Evolutionary conservation across 2,329 filamentous ascomycete genomes (phyloP).

Genomic region (Apiospora aurea): DNA sequence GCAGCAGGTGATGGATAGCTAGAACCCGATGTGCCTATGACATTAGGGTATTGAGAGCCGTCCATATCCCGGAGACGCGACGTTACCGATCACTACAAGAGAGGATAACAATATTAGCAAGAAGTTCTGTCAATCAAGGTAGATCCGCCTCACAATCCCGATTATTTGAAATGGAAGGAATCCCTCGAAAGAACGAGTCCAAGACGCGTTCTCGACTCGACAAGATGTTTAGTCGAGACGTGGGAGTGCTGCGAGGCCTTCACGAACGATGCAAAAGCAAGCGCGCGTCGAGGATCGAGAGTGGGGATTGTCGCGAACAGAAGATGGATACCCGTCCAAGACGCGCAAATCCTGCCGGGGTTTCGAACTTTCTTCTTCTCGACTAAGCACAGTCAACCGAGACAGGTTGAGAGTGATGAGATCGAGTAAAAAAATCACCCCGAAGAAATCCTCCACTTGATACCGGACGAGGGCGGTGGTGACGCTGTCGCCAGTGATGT

Average conservation of each 20-base stretch:
- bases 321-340: conserved; percentile 17
- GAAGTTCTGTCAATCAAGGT: neutral
- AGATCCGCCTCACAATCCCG: conserved; percentile 22
- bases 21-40: conserved; percentile 61
- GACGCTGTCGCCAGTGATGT: conserved; percentile 26
- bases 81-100: conserved; percentile 31
- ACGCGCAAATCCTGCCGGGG: conserved; percentile 6
- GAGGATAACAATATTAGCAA: conserved; percentile 32
- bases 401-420: conserved; percentile 4
- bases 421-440: conserved; percentile 20
- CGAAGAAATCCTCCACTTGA: conserved; percentile 28
- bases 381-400: conserved; percentile 2
- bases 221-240: conserved; percentile 1
- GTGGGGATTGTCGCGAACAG: conserved; percentile 24
- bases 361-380: conserved; percentile 12
- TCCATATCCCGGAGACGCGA: conserved; percentile 56
- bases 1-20: conserved; percentile 60
- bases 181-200: conserved; percentile 1
- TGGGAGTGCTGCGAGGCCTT: conserved; percentile 13
- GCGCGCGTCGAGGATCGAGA: conserved; percentile 17
- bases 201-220: conserved; percentile 15
- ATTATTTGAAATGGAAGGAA: neutral
- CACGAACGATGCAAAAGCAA: conserved; percentile 19
- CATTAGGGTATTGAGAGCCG: conserved; percentile 61
- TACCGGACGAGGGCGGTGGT: conserved; percentile 28